Evolutionary conservation across 495 filamentous ascomycete genomes (phyloP).

Genomic region (Aspergillus hancockii): DNA sequence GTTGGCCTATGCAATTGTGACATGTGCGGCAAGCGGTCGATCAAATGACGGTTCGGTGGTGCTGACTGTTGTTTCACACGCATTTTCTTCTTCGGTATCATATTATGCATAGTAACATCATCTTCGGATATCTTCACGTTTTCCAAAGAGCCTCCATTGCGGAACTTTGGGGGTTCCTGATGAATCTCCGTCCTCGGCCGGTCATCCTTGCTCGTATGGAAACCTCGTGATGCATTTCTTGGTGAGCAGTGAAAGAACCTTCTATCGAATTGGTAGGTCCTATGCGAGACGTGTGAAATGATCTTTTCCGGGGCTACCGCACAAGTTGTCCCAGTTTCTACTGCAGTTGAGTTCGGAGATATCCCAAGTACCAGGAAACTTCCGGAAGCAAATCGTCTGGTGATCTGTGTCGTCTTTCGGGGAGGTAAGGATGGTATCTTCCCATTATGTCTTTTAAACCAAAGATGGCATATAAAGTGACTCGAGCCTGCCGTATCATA

Average conservation of each 20-base stretch:
- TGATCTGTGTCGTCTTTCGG: slow-evolving; percentile 29
- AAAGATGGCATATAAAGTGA: slow-evolving; percentile 20
- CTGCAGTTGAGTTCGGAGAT: slow-evolving; percentile 35
- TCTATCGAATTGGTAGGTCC: slow-evolving; percentile 19
- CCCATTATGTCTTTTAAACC: slow-evolving; percentile 22
- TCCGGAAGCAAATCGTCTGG: slow-evolving; percentile 41
- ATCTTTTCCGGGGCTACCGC: slow-evolving; percentile 34
- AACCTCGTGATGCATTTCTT: slow-evolving; percentile 30
- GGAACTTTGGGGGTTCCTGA: slow-evolving; percentile 13
- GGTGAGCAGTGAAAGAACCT: slow-evolving; percentile 10
- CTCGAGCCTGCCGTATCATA: slow-evolving; percentile 17
- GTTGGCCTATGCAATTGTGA: slow-evolving; percentile 79
- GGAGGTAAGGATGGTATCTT: slow-evolving; percentile 20
- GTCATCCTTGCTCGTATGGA: slow-evolving; percentile 36
- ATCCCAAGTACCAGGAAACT: slow-evolving; percentile 39
- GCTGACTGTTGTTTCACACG: slow-evolving; percentile 18
- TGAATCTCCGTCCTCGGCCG: slow-evolving; percentile 9
- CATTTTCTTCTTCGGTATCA: background rate
- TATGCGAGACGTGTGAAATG: slow-evolving; percentile 28
- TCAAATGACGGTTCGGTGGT: slow-evolving; percentile 48
- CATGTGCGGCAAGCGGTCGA: slow-evolving; percentile 66
- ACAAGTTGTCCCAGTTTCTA: slow-evolving; percentile 38
- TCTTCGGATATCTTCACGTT: slow-evolving; percentile 15
- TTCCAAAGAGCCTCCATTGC: slow-evolving; percentile 17
- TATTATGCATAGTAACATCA: background rate